These are phyloP conservation scores for Globisporangium parvum DNA, from an alignment of 352 stramenopile genomes.

Conservation along the genomic window DNA sequence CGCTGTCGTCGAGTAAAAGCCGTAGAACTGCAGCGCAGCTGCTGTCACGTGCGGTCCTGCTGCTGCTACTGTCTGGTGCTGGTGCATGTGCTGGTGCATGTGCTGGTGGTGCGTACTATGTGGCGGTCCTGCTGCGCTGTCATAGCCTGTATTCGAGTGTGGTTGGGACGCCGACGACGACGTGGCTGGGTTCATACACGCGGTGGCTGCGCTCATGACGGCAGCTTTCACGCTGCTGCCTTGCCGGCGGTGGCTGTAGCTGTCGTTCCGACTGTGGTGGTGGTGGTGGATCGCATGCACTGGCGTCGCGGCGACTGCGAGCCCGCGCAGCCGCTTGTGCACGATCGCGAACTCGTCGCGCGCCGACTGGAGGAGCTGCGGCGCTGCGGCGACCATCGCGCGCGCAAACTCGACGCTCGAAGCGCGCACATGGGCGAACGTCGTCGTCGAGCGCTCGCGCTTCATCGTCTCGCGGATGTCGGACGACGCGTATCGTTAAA, in stretches of 20 bases:
- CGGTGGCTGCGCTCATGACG: background rate
- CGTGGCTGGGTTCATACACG: constrained; percentile 3
- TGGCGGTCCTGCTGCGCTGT: background rate
- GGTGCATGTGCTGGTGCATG: background rate
- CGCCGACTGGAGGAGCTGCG: constrained; percentile 11
- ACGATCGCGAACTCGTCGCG: constrained; percentile 24
- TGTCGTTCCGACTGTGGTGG: background rate
- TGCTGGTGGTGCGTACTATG: background rate
- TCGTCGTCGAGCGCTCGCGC: constrained; percentile 31
- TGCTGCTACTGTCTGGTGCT: background rate
- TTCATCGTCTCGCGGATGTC: constrained; percentile 23
- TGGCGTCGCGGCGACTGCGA: background rate
- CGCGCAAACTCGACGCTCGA: constrained; percentile 16
- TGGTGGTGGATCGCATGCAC: constrained; percentile 11
- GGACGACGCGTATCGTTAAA: too few species aligned
- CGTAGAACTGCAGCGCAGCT: constrained; percentile 18
- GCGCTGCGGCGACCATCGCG: constrained; percentile 1
- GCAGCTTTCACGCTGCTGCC: constrained; percentile 3
- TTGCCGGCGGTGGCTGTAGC: background rate
- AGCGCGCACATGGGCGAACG: constrained; percentile 17
- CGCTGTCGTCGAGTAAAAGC: constrained; percentile 25
- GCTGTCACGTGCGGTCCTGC: constrained; percentile 1
- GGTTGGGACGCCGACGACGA: too few species aligned
- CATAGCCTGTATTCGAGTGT: constrained; percentile 1
- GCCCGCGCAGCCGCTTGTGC: constrained; percentile 36